Percentiles rank a stretch among this genome's conserved stretches.
Conservation (phyloP, 148 eudicot genomes). For the Rhododendron ferrugineum region DNA sequence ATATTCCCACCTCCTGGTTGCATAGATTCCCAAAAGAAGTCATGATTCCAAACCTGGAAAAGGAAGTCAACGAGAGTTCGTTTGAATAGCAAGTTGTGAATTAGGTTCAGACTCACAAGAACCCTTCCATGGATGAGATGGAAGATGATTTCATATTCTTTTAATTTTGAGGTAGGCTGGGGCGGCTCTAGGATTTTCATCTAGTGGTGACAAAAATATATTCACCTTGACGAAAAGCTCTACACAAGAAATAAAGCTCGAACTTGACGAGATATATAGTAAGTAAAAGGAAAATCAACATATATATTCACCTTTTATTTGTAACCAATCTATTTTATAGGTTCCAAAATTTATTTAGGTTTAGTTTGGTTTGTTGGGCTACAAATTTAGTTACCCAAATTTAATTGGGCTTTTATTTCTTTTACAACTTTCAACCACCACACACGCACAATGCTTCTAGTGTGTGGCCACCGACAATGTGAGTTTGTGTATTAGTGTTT, state of each 20-base stretch:
- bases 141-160: not conserved
- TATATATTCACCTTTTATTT: not conserved
- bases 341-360: not conserved
- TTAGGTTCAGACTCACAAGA: not conserved
- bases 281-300: not conserved
- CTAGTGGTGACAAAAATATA: not conserved
- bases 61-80: conserved; percentile 9
- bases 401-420: not conserved
- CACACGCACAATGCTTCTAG: too few species aligned
- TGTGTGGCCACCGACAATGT: too few species aligned
- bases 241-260: not conserved
- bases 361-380: not conserved
- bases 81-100: not conserved
- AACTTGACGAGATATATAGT: not conserved
- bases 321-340: not conserved
- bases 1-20: conserved; percentile 85
- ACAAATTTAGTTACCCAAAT: not conserved
- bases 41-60: conserved; percentile 90
- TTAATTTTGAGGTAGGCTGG: not conserved
- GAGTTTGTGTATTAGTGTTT: too few species aligned
- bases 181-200: not conserved
- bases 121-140: not conserved
- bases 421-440: too few species aligned
- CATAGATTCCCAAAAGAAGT: conserved; percentile 98
- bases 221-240: not conserved